Evolutionary conservation across 192 early-diverging fungal genomes (phyloP).

Genomic region (Backusella tarrabulga): DNA sequence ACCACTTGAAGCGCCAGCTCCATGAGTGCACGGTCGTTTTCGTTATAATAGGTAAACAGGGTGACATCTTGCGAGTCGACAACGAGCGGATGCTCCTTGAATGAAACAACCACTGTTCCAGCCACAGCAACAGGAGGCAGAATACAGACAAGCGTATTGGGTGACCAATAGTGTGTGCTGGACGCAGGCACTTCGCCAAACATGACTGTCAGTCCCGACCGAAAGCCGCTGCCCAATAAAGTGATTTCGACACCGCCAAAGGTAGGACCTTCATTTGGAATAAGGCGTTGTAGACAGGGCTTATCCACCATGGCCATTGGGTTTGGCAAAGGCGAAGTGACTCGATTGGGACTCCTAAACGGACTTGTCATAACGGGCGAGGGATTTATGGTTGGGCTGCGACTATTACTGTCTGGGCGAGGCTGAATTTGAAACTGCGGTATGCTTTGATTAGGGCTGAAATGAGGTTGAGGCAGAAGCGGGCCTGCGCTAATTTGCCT

Average conservation of each 20-base stretch:
- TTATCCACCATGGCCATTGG: background rate
- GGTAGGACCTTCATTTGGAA: slow-evolving; percentile 76
- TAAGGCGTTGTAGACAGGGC: slow-evolving; percentile 49
- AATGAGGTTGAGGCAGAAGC: slow-evolving; percentile 4
- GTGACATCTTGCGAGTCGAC: slow-evolving; percentile 35
- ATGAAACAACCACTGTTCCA: slow-evolving; percentile 60
- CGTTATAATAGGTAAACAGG: slow-evolving; percentile 54
- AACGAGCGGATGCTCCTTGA: slow-evolving; percentile 35
- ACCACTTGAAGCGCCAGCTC: slow-evolving; percentile 80
- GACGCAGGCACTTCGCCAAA: slow-evolving; percentile 71
- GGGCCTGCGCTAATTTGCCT: slow-evolving; percentile 9
- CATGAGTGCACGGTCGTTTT: slow-evolving; percentile 78
- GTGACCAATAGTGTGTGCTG: slow-evolving; percentile 69
- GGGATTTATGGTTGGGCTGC: background rate
- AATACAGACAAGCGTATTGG: slow-evolving; percentile 70
- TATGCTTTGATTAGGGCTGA: background rate
- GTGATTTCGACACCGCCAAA: slow-evolving; percentile 77
- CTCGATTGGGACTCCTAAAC: background rate
- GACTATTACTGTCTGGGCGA: background rate
- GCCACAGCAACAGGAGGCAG: slow-evolving; percentile 65
- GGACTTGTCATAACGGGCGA: background rate
- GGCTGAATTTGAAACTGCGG: slow-evolving; percentile 9
- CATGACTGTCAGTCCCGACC: slow-evolving; percentile 63
- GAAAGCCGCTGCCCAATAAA: slow-evolving; percentile 71
- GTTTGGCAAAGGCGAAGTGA: background rate